Base-by-base conservation (phyloP, 2,329 filamentous ascomycete species). In the Tolypocladium pustulatum region DNA sequence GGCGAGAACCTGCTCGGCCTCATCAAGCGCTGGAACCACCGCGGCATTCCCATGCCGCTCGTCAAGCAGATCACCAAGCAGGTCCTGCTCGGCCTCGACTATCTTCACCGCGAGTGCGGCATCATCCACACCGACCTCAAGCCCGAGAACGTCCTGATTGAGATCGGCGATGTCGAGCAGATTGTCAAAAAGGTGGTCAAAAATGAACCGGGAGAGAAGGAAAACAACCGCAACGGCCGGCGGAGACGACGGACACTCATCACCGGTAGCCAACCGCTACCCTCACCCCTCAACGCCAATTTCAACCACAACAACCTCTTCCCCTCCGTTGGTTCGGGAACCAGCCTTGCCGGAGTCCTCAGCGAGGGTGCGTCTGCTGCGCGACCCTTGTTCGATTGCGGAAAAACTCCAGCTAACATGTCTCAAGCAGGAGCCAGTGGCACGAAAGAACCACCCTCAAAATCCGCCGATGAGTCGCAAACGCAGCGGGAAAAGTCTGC, bases 61-160 rank as follows among this genome's bases (percentile, higher is more conserved):
- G 94, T 97, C 71, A 97, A 97, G 80, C 94, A 97, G 73, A 99
- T 99, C 74, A 95, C 94, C 36, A 97, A 97, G 75, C 94, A 99
- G 76, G 94, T 97, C 12, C 81, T 99, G 54, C 84, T 99, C 34
- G 94, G 94, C 46, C 81, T 99, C 63, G 94, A 99, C 74, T 97
- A 97, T 72, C 82, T 99, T 43, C 94, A 99, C 73, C 87, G 94
- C 67, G 93, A 99, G 76, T 99, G 94, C 75, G 94, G 94, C 70
- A 97, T 99, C 76, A 97, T 99, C 69, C 94, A 99, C 75, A 97
- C 94, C 61, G 93, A 97, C 71, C 77, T 97, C 66, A 97, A 99
- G 75, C 94, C 94, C 54, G 94, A 99, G 72, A 99, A 99, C 70
- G 94, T 99, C 37, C 80, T 99, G 64, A 97, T 99, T 71, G 94